Evolutionary conservation across 2,329 filamentous ascomycete genomes (phyloP).

Genomic region (Mycosphaerella sp.): DNA sequence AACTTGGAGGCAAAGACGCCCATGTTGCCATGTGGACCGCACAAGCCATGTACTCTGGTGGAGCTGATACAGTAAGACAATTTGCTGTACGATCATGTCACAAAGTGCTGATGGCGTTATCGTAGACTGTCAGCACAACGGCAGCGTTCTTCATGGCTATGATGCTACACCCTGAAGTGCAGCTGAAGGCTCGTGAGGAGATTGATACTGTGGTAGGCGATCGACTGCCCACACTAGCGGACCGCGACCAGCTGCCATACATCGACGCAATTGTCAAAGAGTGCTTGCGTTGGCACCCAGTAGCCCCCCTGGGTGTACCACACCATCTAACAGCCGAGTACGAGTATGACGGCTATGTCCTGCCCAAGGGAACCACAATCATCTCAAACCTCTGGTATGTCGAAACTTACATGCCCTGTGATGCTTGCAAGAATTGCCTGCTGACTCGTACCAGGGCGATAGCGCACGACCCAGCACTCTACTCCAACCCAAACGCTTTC

Average conservation of each 20-base stretch:
- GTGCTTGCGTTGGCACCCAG: conserved; percentile 33
- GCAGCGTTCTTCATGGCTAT: conserved; percentile 34
- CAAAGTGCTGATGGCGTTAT: not conserved
- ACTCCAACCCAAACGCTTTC: conserved; percentile 4
- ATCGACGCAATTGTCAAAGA: conserved; percentile 33
- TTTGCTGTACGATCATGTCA: not conserved
- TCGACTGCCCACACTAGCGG: conserved; percentile 28
- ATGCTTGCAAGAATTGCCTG: not conserved
- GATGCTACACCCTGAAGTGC: conserved; percentile 27
- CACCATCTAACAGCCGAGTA: conserved; percentile 42
- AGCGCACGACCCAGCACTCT: conserved; percentile 1
- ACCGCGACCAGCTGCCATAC: conserved; percentile 33
- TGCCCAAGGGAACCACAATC: conserved; percentile 39
- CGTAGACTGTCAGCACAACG: conserved; percentile 20
- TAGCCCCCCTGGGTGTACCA: conserved; percentile 30
- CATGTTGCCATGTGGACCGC: conserved; percentile 41
- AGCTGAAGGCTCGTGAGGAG: conserved; percentile 31
- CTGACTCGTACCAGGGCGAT: conserved; percentile 2
- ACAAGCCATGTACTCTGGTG: conserved; percentile 39
- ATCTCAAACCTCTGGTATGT: conserved; percentile 36
- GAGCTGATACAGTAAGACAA: conserved; percentile 35
- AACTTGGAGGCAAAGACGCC: conserved; percentile 27
- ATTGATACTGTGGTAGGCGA: conserved; percentile 32
- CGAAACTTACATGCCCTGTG: too few relatives aligned
- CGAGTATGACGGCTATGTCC: conserved; percentile 36